Base-by-base conservation (phyloP, 306 rosid genomes). In the Psophocarpus tetragonolobus region DNA sequence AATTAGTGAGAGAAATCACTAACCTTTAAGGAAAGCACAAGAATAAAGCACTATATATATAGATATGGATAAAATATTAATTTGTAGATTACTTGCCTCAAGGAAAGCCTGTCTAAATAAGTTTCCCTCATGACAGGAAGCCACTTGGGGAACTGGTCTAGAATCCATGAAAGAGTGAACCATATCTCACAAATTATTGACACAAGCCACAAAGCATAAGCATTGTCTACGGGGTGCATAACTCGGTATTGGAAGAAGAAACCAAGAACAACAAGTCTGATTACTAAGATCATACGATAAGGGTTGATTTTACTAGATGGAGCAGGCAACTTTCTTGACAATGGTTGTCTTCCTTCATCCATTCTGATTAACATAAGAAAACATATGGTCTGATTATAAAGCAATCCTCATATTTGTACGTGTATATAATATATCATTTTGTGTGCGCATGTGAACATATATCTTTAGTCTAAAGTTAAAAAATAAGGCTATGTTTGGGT, bases 141-240 rank as follows among this genome's bases (percentile, higher is more conserved):
- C 93, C 88, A 91, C 78, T 89, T 91, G 0, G 89, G 87, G 69
- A 89, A 83, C 47, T 87, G 96, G 84, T 87, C 88, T 33, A 89
- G 88, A 71, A 91, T 89, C 96, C 96, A 91, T 33, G 93, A 79
- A 65, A 89, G 51, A 58, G 90, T 81, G 79, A 91, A 89, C 91
- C 93, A 91, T 71, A 91, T 74, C 85, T 91, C 93, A 82, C 96
- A 91, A 20, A 87, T 85, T 33, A 91, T 77, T 36, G 96, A 89
- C 10, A 84, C 75, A 33, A 89, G 81, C 96, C 96, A 91, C 54
- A 91, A 26, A 60, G 86, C 85, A 83, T 79, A 86, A 29, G 96
- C 96, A 74, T 91, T 80, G 1, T 79, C 27, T 1, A 87, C 93
- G 3, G 96, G 91, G 72, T 91, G 84, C 36, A 14, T 57, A 0